Evolutionary conservation across 305 asterid genomes (phyloP).

Genomic region (Fraxinus greggii): DNA sequence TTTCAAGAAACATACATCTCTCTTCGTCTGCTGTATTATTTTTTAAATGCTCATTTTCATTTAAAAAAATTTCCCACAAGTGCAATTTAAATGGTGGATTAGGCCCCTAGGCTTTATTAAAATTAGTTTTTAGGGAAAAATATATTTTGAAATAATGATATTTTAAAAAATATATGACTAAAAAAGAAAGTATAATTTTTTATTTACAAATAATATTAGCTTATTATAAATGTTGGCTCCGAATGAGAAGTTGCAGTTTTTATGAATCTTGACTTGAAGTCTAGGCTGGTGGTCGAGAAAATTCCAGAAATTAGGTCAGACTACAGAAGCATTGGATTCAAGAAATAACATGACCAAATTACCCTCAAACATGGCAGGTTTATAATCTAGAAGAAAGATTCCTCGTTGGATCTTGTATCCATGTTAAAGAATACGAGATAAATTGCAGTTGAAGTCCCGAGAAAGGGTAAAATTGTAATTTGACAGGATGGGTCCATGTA

Average conservation of each 20-base stretch:
- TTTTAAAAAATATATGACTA: too few species aligned
- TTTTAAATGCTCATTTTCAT: neutral
- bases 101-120: too few species aligned
- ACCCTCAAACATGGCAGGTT: neutral
- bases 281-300: neutral
- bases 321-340: neutral
- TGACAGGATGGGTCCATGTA: neutral
- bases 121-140: too few species aligned
- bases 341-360: neutral
- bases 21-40: neutral
- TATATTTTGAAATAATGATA: too few species aligned
- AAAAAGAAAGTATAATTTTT: too few species aligned
- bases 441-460: neutral
- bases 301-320: neutral
- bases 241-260: neutral
- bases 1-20: neutral
- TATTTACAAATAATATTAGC: too few species aligned
- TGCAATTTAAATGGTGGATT: neutral
- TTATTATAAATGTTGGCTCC: too few species aligned
- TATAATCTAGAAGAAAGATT: neutral
- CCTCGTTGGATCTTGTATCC: conserved; percentile 7
- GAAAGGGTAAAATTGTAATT: conserved; percentile 37
- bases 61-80: neutral
- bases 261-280: neutral
- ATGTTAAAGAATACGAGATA: neutral